Conservation (phyloP, 2,329 filamentous ascomycete genomes). For the Ophiosphaerella korrae region DNA sequence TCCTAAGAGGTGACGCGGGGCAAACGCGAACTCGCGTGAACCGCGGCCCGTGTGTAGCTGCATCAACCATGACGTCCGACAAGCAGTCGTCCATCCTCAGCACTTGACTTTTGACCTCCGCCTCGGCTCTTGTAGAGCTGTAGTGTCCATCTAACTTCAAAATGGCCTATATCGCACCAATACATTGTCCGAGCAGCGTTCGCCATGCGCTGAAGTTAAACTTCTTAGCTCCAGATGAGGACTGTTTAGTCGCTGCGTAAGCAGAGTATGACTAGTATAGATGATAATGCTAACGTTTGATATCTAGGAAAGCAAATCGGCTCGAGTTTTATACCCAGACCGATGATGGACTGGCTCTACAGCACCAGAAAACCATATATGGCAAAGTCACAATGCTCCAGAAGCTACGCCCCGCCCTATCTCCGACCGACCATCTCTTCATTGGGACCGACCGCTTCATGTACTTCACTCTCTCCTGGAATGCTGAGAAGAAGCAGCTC, state of each 20-base stretch:
- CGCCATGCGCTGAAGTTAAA: constrained; percentile 83
- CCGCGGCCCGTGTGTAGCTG: constrained; percentile 20
- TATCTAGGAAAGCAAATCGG: constrained; percentile 73
- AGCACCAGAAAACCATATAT: constrained; percentile 75
- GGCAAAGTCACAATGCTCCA: constrained; percentile 87
- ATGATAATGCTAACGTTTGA: constrained; percentile 14
- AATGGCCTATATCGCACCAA: constrained; percentile 95
- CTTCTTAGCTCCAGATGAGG: constrained; percentile 74
- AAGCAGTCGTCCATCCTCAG: not conserved
- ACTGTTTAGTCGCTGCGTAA: constrained; percentile 87
- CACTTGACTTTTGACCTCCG: not conserved
- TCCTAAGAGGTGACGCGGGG: constrained; percentile 10
- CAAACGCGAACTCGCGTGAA: constrained; percentile 23
- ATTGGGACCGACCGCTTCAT: constrained; percentile 87
- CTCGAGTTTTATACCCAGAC: constrained; percentile 80
- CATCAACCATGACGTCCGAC: constrained; percentile 33
- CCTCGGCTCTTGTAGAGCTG: constrained; percentile 13
- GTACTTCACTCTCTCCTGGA: constrained; percentile 91
- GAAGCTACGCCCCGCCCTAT: constrained; percentile 75
- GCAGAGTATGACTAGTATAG: constrained; percentile 37
- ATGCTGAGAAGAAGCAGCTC: constrained; percentile 60
- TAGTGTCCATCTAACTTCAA: constrained; percentile 9
- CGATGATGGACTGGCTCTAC: constrained; percentile 64
- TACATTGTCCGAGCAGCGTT: constrained; percentile 89
- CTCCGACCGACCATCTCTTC: constrained; percentile 82